Conservation (phyloP, 768 basidiomycete species). For the Suillus clintonianus region DNA sequence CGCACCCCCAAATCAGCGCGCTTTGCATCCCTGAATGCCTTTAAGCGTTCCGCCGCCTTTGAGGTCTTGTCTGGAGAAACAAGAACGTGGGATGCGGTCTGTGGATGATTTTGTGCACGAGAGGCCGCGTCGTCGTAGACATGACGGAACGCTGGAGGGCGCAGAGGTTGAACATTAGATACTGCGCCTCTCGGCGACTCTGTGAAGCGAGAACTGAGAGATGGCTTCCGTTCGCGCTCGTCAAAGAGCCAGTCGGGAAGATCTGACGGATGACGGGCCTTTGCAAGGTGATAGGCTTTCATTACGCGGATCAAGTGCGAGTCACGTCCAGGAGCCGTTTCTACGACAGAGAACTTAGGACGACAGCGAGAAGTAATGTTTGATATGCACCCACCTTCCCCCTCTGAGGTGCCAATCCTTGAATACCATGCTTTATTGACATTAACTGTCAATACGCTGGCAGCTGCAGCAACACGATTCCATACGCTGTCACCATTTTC, state of each 20-base stretch:
- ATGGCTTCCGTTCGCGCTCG: slow-evolving; percentile 49
- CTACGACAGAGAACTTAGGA: slow-evolving; percentile 23
- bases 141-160: slow-evolving; percentile 36
- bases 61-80: slow-evolving; percentile 26
- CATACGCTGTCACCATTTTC: slow-evolving; percentile 52
- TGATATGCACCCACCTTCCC: slow-evolving; percentile 43
- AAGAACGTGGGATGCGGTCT: slow-evolving; percentile 1
- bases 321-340: slow-evolving; percentile 55
- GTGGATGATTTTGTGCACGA: neutral
- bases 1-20: slow-evolving; percentile 27
- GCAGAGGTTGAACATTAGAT: slow-evolving; percentile 15
- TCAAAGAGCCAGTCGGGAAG: slow-evolving; percentile 70
- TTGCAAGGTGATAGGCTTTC: slow-evolving; percentile 67
- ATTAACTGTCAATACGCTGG: slow-evolving; percentile 54
- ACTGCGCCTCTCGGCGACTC: neutral
- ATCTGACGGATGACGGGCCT: slow-evolving; percentile 56
- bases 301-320: slow-evolving; percentile 62
- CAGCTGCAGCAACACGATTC: slow-evolving; percentile 55
- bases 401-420: slow-evolving; percentile 40
- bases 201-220: slow-evolving; percentile 14
- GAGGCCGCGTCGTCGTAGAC: slow-evolving; percentile 38
- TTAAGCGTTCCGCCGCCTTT: slow-evolving; percentile 48
- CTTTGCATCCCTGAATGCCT: slow-evolving; percentile 52
- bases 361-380: slow-evolving; percentile 2
- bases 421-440: slow-evolving; percentile 59